Percentiles rank a stretch among this genome's conserved stretches.
Evolutionary conservation across 202 grass and related monocot species (phyloP).

Genomic region (Carex arenaria): DNA sequence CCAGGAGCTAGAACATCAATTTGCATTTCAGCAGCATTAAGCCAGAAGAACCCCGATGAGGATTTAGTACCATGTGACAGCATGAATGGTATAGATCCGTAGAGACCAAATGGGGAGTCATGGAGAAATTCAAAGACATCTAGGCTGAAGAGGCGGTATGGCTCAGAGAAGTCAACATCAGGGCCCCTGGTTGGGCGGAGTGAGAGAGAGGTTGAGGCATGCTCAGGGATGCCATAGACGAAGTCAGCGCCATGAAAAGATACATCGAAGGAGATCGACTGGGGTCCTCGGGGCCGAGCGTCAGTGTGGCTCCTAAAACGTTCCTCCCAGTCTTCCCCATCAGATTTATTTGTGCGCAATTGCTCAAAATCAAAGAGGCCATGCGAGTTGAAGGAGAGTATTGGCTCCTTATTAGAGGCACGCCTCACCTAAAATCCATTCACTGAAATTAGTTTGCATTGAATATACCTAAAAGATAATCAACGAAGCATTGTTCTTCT

Average conservation of each 20-base stretch:
- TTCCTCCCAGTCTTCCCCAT: constrained; percentile 68
- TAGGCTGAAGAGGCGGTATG: constrained; percentile 89
- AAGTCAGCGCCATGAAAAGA: constrained; percentile 83
- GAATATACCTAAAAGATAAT: background rate
- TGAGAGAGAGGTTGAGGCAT: constrained; percentile 59
- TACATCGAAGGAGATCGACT: constrained; percentile 84
- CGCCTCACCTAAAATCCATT: constrained; percentile 40
- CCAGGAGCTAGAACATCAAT: constrained; percentile 89
- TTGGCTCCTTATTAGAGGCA: constrained; percentile 31
- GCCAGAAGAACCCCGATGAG: constrained; percentile 92
- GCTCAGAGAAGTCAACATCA: constrained; percentile 72
- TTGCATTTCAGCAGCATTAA: constrained; percentile 96
- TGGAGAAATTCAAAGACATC: constrained; percentile 91
- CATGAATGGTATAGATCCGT: constrained; percentile 95
- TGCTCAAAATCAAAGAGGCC: constrained; percentile 95
- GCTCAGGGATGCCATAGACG: constrained; percentile 93
- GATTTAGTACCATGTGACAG: constrained; percentile 55
- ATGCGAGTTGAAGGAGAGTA: constrained; percentile 83
- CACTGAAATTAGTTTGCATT: background rate
- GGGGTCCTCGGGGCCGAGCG: constrained; percentile 62
- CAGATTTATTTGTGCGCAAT: constrained; percentile 43
- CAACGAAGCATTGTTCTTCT: background rate
- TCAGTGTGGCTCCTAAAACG: constrained; percentile 85
- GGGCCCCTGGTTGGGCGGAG: constrained; percentile 68
- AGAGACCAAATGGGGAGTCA: constrained; percentile 82